Base-by-base conservation (phyloP, 768 basidiomycete genomes). In the Leccinum arenicola region DNA sequence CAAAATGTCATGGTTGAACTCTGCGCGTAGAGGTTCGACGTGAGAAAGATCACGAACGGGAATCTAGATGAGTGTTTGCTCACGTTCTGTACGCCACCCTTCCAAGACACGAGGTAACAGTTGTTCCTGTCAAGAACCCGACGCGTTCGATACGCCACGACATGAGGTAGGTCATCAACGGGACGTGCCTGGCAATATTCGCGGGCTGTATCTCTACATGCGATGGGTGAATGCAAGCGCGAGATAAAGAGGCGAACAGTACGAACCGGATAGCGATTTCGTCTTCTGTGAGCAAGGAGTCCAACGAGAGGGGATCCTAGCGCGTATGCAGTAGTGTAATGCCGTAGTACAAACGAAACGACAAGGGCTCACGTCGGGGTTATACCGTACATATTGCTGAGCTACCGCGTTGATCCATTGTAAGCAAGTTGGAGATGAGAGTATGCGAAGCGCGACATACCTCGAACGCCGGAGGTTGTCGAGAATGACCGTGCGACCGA, bases 81-180 rank as follows among this genome's bases (percentile, higher is more conserved):
- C 52, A 91, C 93, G 79, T 83, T 97, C 96, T 6, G 88, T 93
- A 56, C 95, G 79, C 82, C 93, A 93, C 31, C 86, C 93, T 38
- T 95, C 78, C 21, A 93, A 73, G n/a, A 98, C 89, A 19, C 94
- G 86, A n/a, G 96, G 93, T 56, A 84, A 75, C 6, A 98, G 82
- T 56, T 85, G 83, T 67, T 93, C 90, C 89, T 97, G 66, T 58
- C 31, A 33, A 55, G n/a, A 48, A 31, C 10, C 27, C 17, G 31
- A 23, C 50, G 23, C 25, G 48, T 31, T 63, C 56, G 54, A 55
- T 40, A 53, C 27, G 4, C 50, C 40, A 27, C 52, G 17, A 15
- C 51, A 58, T 36, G 45, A 50, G 43, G 33, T n/a, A 57, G 25
- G 25, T 45, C 38, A 31, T 29, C 12, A 35, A 50, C 3, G 35